Base-by-base conservation (phyloP, 352 stramenopile genomes). In the Phytopythium vexans region DNA sequence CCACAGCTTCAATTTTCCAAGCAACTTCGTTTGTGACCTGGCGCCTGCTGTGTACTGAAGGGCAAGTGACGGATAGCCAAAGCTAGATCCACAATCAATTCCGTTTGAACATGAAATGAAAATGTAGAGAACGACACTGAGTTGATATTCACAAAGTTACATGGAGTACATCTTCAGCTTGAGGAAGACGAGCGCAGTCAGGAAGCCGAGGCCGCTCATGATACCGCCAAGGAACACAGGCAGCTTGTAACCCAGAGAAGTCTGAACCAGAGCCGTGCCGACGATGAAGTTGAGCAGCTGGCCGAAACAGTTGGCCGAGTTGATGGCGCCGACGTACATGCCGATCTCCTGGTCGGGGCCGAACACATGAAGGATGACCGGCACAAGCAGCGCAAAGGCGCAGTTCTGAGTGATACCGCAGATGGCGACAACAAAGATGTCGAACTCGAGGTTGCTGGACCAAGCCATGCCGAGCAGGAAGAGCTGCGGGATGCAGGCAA, bases 241-340 rank as follows among this genome's bases (percentile, higher is more conserved):
- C 7, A 78, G 52, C 10, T 45, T 52, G 62, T 74, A 77, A 14
- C 68, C 68, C 41, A 78, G 49, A 15, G 59, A 53, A 1, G 71
- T 73, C 15, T 67, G 60, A 31, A 76, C 68, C 2, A 82, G 38
- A 27, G 49, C 61, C 1, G 65, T 52, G 2, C 65, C 65, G 12
- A 72, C 36, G 10, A 62, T 45, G 40, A 69, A 82, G 55, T 82
- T 82, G 49, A 78, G 54, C 35, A 82, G 39, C 40, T 78, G 72
- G 5, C 68, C 68, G 2, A 72, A 40, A 53, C 66, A 75, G 35
- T 70, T 67, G 42, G 72, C 62, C 32, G 68, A 76, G 58, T 77
- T 78, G 27, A 78, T 49, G 2, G 71, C 68, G 4, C 71, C 71
- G 0, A 74, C 62, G 48, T 69, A 76, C 49, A 82, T 65, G 10